Evolutionary conservation across 345 rosid species (phyloP).

Genomic region (Psidium friedrichsthalianum): DNA sequence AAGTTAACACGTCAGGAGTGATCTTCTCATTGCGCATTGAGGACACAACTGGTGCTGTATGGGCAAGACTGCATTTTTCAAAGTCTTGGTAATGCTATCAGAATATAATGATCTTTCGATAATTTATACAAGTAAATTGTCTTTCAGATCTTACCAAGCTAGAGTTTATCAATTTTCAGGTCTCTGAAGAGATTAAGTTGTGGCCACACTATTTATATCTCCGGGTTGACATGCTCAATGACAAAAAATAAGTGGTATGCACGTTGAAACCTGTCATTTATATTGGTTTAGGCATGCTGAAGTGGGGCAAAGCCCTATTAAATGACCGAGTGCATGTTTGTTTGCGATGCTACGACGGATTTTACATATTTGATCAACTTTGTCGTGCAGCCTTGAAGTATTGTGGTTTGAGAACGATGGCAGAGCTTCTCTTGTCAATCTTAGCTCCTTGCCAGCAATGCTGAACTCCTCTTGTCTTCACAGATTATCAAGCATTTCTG

Average conservation of each 20-base stretch:
- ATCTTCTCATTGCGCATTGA: constrained; percentile 55
- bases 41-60: constrained; percentile 61
- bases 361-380: not conserved
- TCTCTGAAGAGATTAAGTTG: constrained; percentile 66
- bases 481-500: constrained; percentile 40
- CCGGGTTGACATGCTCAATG: constrained; percentile 69
- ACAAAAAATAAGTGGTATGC: constrained; percentile 42
- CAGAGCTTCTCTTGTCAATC: constrained; percentile 56
- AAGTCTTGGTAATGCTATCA: constrained; percentile 44
- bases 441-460: constrained; percentile 80
- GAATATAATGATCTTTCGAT: not conserved
- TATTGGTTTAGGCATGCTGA: not conserved
- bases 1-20: constrained; percentile 28
- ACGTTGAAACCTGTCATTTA: not conserved
- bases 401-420: constrained; percentile 53
- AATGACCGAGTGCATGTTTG: not conserved
- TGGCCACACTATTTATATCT: constrained; percentile 62
- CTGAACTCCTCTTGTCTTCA: constrained; percentile 78
- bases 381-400: constrained; percentile 51
- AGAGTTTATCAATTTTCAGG: constrained; percentile 31
- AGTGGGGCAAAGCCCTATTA: not conserved
- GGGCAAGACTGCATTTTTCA: constrained; percentile 67
- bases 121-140: not conserved
- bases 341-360: not conserved
- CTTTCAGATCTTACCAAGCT: not conserved